Evolutionary conservation across 495 filamentous ascomycete species (phyloP), one percentile per base, ranked within the genome.

Genomic region (Annulohypoxylon nitens): DNA sequence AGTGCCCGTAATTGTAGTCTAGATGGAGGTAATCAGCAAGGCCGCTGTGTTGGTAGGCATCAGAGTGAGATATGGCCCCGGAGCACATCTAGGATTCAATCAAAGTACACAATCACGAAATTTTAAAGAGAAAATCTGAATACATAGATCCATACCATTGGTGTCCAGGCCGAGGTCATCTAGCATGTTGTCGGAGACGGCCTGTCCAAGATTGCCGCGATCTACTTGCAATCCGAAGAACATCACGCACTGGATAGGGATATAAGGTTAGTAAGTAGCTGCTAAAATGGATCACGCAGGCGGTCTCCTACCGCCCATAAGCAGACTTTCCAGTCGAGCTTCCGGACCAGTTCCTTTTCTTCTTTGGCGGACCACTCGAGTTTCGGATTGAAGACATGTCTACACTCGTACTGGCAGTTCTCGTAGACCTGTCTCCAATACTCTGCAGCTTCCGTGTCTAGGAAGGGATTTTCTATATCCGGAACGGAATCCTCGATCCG

Each of bases 1-100:
- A 92, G 69, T 93, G 88, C 0, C 90, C 91, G 33, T 88, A 87
- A 71, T 95, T 94, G 79, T 93, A 93, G 59, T 86, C 89, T 80
- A 20, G 16, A 36, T 10, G 48, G 30, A 30, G 30, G 39, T 61
- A 33, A 68, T 68, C 11, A 60, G 37, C 77, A 74, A 37, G 59
- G 61, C 16, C 76, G 75, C 3, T 81, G 20, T 2, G 75, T 73
- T 11, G 54, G 59, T 26, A 26, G 2, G 12, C 14, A 45, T 18
- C 5, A 3, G 6, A 65, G 45, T 10, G 5, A 7, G 26, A 53
- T 14, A n/a, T 8, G 26, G 9, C 1, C 37, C 16, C 2, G n/a
- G 16, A 14, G 33, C 12, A 14, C 14, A 51, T 48, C 14, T 2
- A 20, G 11, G 37, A 71, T 72, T 43, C 74, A 78, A 0, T 74